These are phyloP conservation scores for Mycothermus thermophilus DNA, from an alignment of 495 filamentous ascomycete genomes.

Conservation along the genomic window DNA sequence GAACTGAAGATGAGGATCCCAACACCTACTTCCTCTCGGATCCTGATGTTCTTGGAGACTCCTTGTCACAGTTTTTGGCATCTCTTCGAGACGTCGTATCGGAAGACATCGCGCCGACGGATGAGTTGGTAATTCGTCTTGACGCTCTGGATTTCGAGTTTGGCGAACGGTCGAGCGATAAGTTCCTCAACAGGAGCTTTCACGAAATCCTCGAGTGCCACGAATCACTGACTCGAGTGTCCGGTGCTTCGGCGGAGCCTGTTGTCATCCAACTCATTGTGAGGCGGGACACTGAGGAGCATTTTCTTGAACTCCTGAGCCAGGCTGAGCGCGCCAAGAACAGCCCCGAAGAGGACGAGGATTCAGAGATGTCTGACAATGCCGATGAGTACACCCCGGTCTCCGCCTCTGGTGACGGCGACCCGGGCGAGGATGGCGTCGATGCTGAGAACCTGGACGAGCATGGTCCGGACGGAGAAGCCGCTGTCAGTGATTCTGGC, in stretches of 20 bases:
- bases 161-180: slow-evolving; percentile 36
- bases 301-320: slow-evolving; percentile 14
- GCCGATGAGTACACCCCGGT: slow-evolving; percentile 1
- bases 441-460: slow-evolving; percentile 3
- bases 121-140: slow-evolving; percentile 57
- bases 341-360: slow-evolving; percentile 2
- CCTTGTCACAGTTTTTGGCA: slow-evolving; percentile 46
- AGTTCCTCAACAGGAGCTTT: slow-evolving; percentile 16
- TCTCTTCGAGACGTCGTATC: slow-evolving; percentile 53
- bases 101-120: slow-evolving; percentile 49
- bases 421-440: neutral
- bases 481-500: slow-evolving; percentile 6
- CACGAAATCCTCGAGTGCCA: slow-evolving; percentile 34
- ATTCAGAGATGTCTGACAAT: slow-evolving; percentile 6
- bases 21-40: slow-evolving; percentile 65
- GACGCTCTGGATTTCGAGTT: slow-evolving; percentile 54
- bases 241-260: slow-evolving; percentile 2
- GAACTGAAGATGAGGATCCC: slow-evolving; percentile 46
- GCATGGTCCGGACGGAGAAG: neutral
- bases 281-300: slow-evolving; percentile 15
- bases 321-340: slow-evolving; percentile 6
- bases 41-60: slow-evolving; percentile 41
- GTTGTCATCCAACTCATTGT: slow-evolving; percentile 12
- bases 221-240: slow-evolving; percentile 8
- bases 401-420: neutral